Evolutionary conservation across 192 early-diverging fungal genomes (phyloP).

Genomic region (Chytriomyces confervae): DNA sequence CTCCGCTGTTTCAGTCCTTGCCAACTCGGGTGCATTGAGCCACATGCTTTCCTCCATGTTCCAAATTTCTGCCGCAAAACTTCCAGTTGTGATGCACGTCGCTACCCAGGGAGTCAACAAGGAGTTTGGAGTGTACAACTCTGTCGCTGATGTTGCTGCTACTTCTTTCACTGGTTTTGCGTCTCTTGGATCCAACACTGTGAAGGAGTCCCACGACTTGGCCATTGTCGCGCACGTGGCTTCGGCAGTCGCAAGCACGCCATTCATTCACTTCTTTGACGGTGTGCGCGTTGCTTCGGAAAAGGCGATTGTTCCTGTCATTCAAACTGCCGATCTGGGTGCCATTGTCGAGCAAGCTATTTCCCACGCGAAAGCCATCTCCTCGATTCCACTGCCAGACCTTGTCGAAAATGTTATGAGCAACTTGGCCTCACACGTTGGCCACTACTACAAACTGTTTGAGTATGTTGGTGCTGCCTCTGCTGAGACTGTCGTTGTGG

Average conservation of each 20-base stretch:
- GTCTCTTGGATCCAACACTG: conserved; percentile 73
- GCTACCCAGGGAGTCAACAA: conserved; percentile 70
- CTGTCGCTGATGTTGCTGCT: conserved; percentile 75
- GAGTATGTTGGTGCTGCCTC: conserved; percentile 78
- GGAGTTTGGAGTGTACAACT: conserved; percentile 60
- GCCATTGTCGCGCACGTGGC: conserved; percentile 83
- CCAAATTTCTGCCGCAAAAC: conserved; percentile 63
- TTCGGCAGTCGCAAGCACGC: conserved; percentile 61
- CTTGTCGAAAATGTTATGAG: conserved; percentile 58
- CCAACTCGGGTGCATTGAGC: conserved; percentile 76
- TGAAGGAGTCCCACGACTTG: conserved; percentile 90
- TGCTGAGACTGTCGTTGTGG: conserved; percentile 81
- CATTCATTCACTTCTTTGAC: conserved; percentile 84
- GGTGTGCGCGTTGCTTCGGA: conserved; percentile 67
- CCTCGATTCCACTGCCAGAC: conserved; percentile 29
- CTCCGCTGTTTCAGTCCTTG: conserved; percentile 60
- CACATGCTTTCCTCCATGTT: conserved; percentile 86
- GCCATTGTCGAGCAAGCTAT: conserved; percentile 46
- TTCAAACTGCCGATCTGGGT: conserved; percentile 54
- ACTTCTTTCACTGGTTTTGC: conserved; percentile 81
- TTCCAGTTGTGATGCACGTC: conserved; percentile 84
- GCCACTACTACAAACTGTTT: conserved; percentile 74
- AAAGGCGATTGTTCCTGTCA: conserved; percentile 57
- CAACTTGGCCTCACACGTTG: conserved; percentile 51
- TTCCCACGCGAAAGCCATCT: neutral